Conservation (phyloP, 345 rosid genomes). For the Citrus sinensis region DVS_A1.0 CM039163.1:653501-654000, state of each 20-base stretch:
- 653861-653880: conserved; percentile 98
- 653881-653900: conserved; percentile 96
- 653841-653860: conserved; percentile 6
- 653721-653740: background rate
- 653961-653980: conserved; percentile 21
- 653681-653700: background rate
- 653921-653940: conserved; percentile 97
- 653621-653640: background rate
- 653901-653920: conserved; percentile 93
- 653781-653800: background rate
- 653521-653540: conserved; percentile 96
- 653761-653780: background rate
- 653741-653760: background rate
- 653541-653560: conserved; percentile 90
- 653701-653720: background rate
- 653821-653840: background rate
- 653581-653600: conserved; percentile 88
- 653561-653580: conserved; percentile 99
- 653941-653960: conserved; percentile 99
- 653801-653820: background rate
- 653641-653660: background rate
- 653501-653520: conserved; percentile 99
- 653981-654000: background rate
- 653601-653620: conserved; percentile 20
- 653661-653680: background rate